Percentiles rank a stretch among this genome's conserved stretches.
These are phyloP conservation scores for Xylaria bambusicola DNA, from an alignment of 495 filamentous ascomycete genomes.

Conservation along the genomic window DNA sequence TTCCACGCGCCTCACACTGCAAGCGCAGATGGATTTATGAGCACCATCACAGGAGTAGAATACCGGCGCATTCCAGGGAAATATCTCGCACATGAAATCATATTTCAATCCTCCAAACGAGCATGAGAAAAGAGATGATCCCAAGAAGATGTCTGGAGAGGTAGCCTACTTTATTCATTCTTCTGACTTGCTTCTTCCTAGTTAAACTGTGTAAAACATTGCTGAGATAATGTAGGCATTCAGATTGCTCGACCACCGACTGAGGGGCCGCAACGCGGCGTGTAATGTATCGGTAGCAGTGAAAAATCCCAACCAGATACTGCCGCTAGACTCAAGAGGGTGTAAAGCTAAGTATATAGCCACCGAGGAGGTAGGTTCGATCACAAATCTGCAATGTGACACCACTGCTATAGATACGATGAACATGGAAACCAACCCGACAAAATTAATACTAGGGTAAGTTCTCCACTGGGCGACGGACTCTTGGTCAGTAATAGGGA, in stretches of 20 bases:
- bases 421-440: neutral
- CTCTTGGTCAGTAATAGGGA: too few relatives aligned
- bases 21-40: neutral
- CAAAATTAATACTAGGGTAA: neutral
- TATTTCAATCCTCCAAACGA: conserved; percentile 1
- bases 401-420: neutral
- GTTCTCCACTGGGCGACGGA: too few relatives aligned
- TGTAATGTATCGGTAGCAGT: too few relatives aligned
- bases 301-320: too few relatives aligned
- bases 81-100: too few relatives aligned
- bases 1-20: too few relatives aligned
- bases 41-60: neutral
- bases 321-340: neutral
- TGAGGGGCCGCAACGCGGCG: too few relatives aligned
- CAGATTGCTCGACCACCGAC: too few relatives aligned
- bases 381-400: neutral
- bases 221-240: neutral
- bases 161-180: neutral
- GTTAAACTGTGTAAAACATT: too few relatives aligned
- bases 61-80: neutral
- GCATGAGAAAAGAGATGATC: neutral
- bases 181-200: conserved; percentile 1
- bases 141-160: neutral
- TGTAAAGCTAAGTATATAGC: neutral
- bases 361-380: neutral